Conservation (phyloP, 2,329 filamentous ascomycete genomes). For the Fusarium cicatricum region DNA sequence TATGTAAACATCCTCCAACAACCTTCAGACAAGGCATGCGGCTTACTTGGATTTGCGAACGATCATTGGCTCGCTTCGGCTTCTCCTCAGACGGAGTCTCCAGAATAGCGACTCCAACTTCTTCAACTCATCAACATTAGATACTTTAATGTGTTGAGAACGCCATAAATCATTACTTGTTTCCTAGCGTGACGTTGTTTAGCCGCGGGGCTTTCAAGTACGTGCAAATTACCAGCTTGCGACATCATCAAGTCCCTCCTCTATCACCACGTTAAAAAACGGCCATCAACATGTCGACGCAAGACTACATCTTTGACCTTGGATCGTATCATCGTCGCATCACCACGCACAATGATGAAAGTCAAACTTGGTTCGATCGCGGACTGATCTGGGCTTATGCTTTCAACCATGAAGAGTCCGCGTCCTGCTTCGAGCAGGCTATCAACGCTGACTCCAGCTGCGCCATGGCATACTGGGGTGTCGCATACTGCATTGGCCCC, state of each 20-base stretch:
- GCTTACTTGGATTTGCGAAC: no score
- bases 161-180: no score
- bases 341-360: conserved; percentile 7
- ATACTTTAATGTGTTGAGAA: no score
- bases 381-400: conserved; percentile 78
- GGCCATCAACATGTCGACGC: neutral
- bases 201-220: no score
- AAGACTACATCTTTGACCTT: conserved; percentile 8
- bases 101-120: no score
- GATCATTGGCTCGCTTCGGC: no score
- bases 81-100: no score
- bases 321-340: conserved; percentile 16
- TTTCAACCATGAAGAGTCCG: conserved; percentile 80
- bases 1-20: no score
- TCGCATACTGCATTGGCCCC: conserved; percentile 75
- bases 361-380: conserved; percentile 73
- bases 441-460: conserved; percentile 61
- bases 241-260: neutral
- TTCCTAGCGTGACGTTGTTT: no score
- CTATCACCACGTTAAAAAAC: neutral
- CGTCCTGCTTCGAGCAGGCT: conserved; percentile 69
- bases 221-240: no score
- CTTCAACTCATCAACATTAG: no score
- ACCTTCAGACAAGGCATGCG: no score
- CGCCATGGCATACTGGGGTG: conserved; percentile 73